Evolutionary conservation across 306 rosid genomes (phyloP).

Genomic region (Lagenaria siceraria): DNA sequence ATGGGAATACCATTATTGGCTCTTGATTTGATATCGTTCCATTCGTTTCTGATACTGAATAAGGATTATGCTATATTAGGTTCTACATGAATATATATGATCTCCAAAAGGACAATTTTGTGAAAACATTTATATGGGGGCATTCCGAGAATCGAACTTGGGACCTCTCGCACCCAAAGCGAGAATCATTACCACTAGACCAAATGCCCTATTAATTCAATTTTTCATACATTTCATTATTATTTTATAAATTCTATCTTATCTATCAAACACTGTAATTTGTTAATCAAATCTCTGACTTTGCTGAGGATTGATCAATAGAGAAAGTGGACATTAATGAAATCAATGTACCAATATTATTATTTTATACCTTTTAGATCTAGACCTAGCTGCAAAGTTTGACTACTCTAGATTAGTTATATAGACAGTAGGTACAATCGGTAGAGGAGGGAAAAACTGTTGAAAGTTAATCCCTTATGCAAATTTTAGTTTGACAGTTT

Average conservation of each 20-base stretch:
- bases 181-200: constrained; percentile 14
- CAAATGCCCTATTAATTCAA: constrained; percentile 15
- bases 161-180: constrained; percentile 15
- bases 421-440: background rate
- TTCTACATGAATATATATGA: too few relatives aligned
- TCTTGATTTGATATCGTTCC: too few relatives aligned
- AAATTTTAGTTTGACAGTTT: background rate
- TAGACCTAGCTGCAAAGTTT: background rate
- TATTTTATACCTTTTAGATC: background rate
- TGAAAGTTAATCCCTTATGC: too few relatives aligned
- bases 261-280: background rate
- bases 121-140: too few relatives aligned
- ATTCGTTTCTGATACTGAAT: too few relatives aligned
- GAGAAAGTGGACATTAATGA: background rate
- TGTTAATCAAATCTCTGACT: background rate
- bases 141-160: constrained; percentile 13
- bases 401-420: background rate
- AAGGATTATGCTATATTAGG: too few relatives aligned
- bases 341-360: background rate
- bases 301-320: background rate
- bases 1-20: too few relatives aligned
- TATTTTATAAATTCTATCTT: too few relatives aligned
- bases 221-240: too few relatives aligned
- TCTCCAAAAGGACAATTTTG: too few relatives aligned
- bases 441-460: background rate